Percentiles rank a stretch among this genome's conserved stretches.
Evolutionary conservation across 202 grass and related monocot genomes (phyloP).

Genomic region (Carex arenaria): DNA sequence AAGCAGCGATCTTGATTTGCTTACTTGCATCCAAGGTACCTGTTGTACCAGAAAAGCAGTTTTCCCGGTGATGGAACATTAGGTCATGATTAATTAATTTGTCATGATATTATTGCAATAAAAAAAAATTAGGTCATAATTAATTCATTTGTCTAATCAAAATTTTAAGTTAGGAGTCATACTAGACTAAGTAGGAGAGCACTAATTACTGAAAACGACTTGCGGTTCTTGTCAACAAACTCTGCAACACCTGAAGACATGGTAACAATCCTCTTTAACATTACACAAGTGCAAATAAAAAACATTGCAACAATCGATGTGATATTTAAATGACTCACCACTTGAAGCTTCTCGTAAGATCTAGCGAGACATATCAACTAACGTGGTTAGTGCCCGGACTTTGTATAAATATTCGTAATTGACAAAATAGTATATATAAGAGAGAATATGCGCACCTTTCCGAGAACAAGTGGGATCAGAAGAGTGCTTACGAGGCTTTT

Average conservation of each 20-base stretch:
- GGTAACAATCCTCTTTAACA: slow-evolving; percentile 11
- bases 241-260: slow-evolving; percentile 55
- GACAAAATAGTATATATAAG: slow-evolving; percentile 13
- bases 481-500: slow-evolving; percentile 74
- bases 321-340: slow-evolving; percentile 30
- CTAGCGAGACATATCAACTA: slow-evolving; percentile 40
- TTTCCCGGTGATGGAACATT: not conserved
- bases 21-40: slow-evolving; percentile 93
- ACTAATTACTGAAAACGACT: slow-evolving; percentile 73
- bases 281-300: not conserved
- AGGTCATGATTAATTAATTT: slow-evolving; percentile 16
- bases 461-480: slow-evolving; percentile 69
- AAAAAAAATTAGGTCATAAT: slow-evolving; percentile 17
- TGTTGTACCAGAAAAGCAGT: slow-evolving; percentile 20
- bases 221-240: slow-evolving; percentile 70
- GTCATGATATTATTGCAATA: slow-evolving; percentile 20
- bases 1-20: slow-evolving; percentile 67
- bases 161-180: slow-evolving; percentile 31
- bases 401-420: not conserved
- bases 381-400: not conserved
- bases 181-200: slow-evolving; percentile 83
- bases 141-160: slow-evolving; percentile 16
- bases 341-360: slow-evolving; percentile 62
- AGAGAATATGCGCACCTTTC: slow-evolving; percentile 49
- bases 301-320: not conserved